Evolutionary conservation across 1,284 basidiomycete genomes (phyloP), one percentile per base, ranked within the genome.

Genomic region (Volvariella volvacea): DNA sequence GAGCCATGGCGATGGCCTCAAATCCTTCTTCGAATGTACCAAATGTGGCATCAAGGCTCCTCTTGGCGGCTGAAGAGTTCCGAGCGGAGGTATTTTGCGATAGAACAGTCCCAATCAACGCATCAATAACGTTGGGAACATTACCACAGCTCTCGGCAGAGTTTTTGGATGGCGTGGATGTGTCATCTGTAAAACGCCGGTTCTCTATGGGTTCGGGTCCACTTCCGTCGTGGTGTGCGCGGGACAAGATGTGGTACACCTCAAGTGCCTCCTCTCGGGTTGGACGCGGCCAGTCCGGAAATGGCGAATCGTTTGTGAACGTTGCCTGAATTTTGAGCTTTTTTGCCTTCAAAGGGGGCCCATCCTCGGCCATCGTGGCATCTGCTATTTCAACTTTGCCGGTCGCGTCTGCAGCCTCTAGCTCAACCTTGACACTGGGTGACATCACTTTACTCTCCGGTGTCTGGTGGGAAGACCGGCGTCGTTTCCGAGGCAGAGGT

Each of bases 51-150:
- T 86, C 80, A 44, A 88, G 67, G 9, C 63, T 66, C 16, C 63
- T 56, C 55, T 88, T 87, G 0, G 86, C 84, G 1, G 75, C 63
- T 0, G 80, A 72, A 3, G 76, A 80, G 57, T 90, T 89, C 21
- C 62, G 61, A 31, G 66, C 65, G 28, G 78, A 78, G 0, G 87
- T 90, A 55, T 88, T 88, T 58, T 88, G 85, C 30, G 79, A 82
- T 15, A 91, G 70, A 45, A 88, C 76, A 0, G 83, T 87, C 25
- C 78, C 74, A 16, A 89, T 76, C 49, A 87, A 69, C 0, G 83
- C 72, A 52, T 89, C 87, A 40, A 88, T 70, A 37, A 89, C 81
- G 46, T 80, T 75, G 0, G 77, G 74, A 1, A 75, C 72, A 38
- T 67, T 62, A 0, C 80, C 82, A 49, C 80, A 83, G 1, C 73